Conservation (phyloP, 345 rosid genomes). For the Linum lewisii region DNA sequence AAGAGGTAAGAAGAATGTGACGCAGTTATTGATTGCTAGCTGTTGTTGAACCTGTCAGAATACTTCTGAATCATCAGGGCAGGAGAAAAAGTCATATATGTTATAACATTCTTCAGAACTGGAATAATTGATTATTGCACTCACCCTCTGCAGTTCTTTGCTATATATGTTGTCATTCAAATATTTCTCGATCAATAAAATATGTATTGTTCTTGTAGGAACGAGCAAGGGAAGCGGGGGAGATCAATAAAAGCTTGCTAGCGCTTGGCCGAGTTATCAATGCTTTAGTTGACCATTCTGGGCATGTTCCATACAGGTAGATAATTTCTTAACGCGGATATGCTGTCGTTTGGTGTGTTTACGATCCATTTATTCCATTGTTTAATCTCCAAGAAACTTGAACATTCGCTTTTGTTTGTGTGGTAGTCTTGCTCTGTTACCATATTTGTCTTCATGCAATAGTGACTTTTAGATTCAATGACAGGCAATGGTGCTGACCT, state of each 20-base stretch:
- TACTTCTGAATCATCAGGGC: no score
- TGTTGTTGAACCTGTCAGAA: no score
- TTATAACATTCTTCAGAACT: not conserved
- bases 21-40: no score
- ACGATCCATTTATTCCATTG: not conserved
- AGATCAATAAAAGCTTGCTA: constrained; percentile 15
- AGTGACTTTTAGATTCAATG: no score
- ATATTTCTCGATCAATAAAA: not conserved
- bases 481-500: no score
- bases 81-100: no score
- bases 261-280: constrained; percentile 11
- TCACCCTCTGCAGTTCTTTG: not conserved
- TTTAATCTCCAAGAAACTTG: constrained; percentile 1
- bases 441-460: no score
- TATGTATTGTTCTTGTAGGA: not conserved
- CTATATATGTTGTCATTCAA: not conserved
- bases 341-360: not conserved
- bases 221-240: constrained; percentile 16
- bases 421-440: no score
- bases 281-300: constrained; percentile 12
- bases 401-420: not conserved
- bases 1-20: not conserved
- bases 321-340: not conserved
- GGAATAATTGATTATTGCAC: not conserved
- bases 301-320: constrained; percentile 12